Evolutionary conservation across 2,329 filamentous ascomycete species (phyloP), one percentile per base, ranked within the genome.

Genomic region (Trichoderma asperellum): DNA sequence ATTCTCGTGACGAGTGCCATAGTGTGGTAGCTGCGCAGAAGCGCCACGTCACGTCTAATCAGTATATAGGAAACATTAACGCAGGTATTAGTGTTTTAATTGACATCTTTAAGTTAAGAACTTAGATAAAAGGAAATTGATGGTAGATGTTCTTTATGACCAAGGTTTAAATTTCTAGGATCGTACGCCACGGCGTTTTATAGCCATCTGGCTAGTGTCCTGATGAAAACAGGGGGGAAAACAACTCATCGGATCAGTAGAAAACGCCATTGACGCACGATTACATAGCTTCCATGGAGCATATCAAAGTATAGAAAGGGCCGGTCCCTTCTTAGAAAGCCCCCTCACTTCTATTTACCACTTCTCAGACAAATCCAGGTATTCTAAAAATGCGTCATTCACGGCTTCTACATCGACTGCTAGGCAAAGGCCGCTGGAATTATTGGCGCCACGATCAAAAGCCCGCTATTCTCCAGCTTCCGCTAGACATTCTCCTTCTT

Each of bases 241-340:
- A 58, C 55, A 18, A 58, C 55, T 58, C 55, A 24, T 40, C 18
- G 21, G 8, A 58, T 58, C 8, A 58, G n/a, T 24, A 58, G 56
- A 14, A 58, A 58, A 58, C 34, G 56, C 56, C 56, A 58, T 58
- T 58, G 56, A 34, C 56, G 56, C 35, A 59, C 12, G 11, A 59
- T 59, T 59, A 59, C 56, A 34, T 59, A 59, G 56, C 56, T 27
- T 59, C 10, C 56, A 59, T 59, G n/a, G 14, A 59, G 56, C 56
- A 40, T 27, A 43, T 59, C 21, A 59, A 43, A 43, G 56, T 43
- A 59, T 43, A 59, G 2, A 29, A 59, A 35, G 56, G 34, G 56
- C 34, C 24, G 35, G 2, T 59, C 14, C 34, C 56, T 59, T 59
- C 56, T 59, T 18, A 37, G 35, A 40, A 18, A 43, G 1, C 35